A percentile compares a stretch with the other conserved stretches of the same genome.
Evolutionary conservation across 2,329 filamentous ascomycete species (phyloP).

Genomic region (Trichoderma aggressivum): DNA sequence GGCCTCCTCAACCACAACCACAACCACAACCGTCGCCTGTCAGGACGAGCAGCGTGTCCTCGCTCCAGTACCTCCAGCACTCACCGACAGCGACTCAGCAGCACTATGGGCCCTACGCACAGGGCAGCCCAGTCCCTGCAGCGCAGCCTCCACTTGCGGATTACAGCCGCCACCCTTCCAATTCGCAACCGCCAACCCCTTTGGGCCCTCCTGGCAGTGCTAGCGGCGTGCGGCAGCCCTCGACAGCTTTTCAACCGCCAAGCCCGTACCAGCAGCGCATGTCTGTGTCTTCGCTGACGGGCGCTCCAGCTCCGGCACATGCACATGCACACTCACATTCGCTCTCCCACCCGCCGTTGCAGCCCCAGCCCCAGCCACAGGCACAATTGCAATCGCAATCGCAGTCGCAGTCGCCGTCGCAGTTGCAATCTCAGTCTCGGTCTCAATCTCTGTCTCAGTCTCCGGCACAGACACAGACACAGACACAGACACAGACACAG

Average conservation of each 20-base stretch:
- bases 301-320: conserved; percentile 26
- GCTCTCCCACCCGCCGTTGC: too few relatives aligned
- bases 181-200: conserved; percentile 53
- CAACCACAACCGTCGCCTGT: conserved; percentile 41
- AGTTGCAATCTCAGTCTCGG: background rate
- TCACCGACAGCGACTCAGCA: conserved; percentile 53
- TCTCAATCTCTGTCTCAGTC: background rate
- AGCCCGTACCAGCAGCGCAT: conserved; percentile 59
- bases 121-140: conserved; percentile 51
- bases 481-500: too few relatives aligned
- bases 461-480: background rate
- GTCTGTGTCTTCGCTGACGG: conserved; percentile 26
- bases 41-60: conserved; percentile 36
- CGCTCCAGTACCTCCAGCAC: conserved; percentile 49
- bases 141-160: conserved; percentile 43
- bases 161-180: conserved; percentile 42
- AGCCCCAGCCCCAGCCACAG: background rate
- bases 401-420: conserved; percentile 27
- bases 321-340: conserved; percentile 34
- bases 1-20: conserved; percentile 37
- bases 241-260: conserved; percentile 44
- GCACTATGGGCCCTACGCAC: conserved; percentile 48
- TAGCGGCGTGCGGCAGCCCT: conserved; percentile 42
- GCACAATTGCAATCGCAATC: background rate
- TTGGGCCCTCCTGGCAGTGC: conserved; percentile 48